phyloP scores from a whole-genome alignment of 495 filamentous ascomycete species.

The Daldinia vernicosa region DNA sequence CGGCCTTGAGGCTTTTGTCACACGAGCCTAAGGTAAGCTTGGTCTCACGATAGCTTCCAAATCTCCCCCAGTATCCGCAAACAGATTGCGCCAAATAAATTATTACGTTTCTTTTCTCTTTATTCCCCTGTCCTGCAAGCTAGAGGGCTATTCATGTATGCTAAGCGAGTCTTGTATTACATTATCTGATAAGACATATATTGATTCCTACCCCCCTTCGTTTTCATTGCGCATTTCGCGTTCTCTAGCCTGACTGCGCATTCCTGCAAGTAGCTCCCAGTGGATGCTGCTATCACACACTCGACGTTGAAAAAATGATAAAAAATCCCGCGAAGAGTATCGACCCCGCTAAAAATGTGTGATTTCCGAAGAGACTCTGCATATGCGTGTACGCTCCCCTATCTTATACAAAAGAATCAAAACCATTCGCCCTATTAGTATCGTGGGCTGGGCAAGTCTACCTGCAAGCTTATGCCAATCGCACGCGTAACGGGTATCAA shows the following conservation, averaged over 20 bases:
- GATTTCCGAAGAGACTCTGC: conserved; percentile 30
- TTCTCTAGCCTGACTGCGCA: conserved; percentile 15
- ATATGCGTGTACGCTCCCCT: conserved; percentile 31
- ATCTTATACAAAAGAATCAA: conserved; percentile 15
- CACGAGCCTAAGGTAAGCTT: conserved; percentile 3
- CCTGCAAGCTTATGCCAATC: conserved; percentile 37
- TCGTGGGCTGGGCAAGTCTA: conserved; percentile 29
- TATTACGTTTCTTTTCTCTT: conserved; percentile 14
- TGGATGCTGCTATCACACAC: conserved; percentile 21
- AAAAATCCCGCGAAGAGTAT: conserved; percentile 35
- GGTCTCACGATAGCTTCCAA: conserved; percentile 34
- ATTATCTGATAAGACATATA: conserved; percentile 28
- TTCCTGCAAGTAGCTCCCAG: conserved; percentile 12
- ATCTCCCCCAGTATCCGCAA: conserved; percentile 5
- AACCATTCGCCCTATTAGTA: conserved; percentile 31
- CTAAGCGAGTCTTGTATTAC: conserved; percentile 32
- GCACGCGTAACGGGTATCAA: conserved; percentile 39
- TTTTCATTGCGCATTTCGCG: background rate
- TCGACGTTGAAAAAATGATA: conserved; percentile 2
- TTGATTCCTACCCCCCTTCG: background rate
- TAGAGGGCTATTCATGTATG: background rate
- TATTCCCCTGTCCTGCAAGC: background rate
- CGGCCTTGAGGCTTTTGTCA: conserved; percentile 2
- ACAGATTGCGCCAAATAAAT: background rate
- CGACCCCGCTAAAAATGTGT: conserved; percentile 35